Evolutionary conservation across 805 yeast genomes (phyloP).

Genomic region (Saccharomyces jurei): DNA sequence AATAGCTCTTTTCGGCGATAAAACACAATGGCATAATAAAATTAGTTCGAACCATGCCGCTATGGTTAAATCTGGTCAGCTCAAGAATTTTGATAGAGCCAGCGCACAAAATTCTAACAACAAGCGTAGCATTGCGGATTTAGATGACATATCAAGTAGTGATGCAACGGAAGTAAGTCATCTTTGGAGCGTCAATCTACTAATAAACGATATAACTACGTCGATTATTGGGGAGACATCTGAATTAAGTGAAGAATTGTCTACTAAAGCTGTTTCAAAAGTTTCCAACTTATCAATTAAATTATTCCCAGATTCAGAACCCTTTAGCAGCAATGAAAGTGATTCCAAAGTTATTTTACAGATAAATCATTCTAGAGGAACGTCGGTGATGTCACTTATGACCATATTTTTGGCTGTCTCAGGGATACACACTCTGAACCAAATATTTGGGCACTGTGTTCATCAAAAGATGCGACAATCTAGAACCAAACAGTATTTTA

Average conservation of each 20-base stretch:
- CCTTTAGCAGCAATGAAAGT: conserved; percentile 11
- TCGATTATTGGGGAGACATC: conserved; percentile 30
- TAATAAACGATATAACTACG: conserved; percentile 21
- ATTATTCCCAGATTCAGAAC: conserved; percentile 20
- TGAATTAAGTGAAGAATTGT: conserved; percentile 19
- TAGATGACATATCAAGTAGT: conserved; percentile 21
- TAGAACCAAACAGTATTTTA: conserved; percentile 22
- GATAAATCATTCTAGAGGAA: conserved; percentile 23
- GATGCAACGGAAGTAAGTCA: conserved; percentile 30
- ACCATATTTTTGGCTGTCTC: conserved; percentile 41
- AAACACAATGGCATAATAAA: conserved; percentile 22
- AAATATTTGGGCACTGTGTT: conserved; percentile 31
- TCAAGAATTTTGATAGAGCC: not conserved
- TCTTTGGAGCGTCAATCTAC: conserved; percentile 21
- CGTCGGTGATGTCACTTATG: conserved; percentile 33
- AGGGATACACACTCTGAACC: conserved; percentile 37
- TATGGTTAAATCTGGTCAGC: conserved; percentile 15
- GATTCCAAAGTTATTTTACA: conserved; percentile 20
- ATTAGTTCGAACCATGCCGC: conserved; percentile 13
- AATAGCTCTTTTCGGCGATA: conserved; percentile 18
- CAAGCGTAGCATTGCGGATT: not conserved
- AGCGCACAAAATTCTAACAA: not conserved
- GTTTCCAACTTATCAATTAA: conserved; percentile 21
- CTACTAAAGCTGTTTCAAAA: conserved; percentile 28
- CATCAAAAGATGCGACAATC: conserved; percentile 19